A percentile compares a stretch with the other conserved stretches of the same genome.
These are phyloP conservation scores for Fusarium luffae DNA, from an alignment of 2,329 filamentous ascomycete genomes.

Conservation along the genomic window DNA sequence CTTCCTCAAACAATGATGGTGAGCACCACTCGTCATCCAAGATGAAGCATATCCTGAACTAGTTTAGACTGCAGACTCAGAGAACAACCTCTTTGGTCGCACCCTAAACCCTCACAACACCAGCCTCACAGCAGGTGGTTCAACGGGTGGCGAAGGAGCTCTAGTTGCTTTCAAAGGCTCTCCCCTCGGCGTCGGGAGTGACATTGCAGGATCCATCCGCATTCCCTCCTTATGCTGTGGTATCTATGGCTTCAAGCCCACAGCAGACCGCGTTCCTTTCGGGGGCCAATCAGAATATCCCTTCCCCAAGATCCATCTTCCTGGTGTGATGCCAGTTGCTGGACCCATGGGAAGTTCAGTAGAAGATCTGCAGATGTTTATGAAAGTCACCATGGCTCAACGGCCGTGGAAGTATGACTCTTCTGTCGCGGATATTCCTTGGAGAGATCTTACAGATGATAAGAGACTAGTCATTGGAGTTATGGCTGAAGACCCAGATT, in stretches of 20 bases:
- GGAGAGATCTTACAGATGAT: slow-evolving; percentile 51
- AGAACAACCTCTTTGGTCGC: slow-evolving; percentile 51
- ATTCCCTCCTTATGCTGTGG: slow-evolving; percentile 64
- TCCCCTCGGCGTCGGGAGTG: slow-evolving; percentile 40
- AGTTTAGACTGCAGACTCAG: slow-evolving; percentile 49
- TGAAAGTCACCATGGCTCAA: slow-evolving; percentile 54
- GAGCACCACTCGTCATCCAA: fast-evolving
- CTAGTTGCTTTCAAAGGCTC: slow-evolving; percentile 42
- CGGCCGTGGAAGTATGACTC: slow-evolving; percentile 60
- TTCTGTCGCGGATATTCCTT: slow-evolving; percentile 56
- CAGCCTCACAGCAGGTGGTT: slow-evolving; percentile 42
- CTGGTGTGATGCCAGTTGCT: slow-evolving; percentile 51
- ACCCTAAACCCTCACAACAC: slow-evolving; percentile 51
- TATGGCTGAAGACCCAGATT: slow-evolving; percentile 57
- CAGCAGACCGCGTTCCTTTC: slow-evolving; percentile 65
- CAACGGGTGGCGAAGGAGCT: slow-evolving; percentile 43
- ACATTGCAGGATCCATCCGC: slow-evolving; percentile 61
- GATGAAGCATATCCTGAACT: background rate
- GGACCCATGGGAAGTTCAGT: slow-evolving; percentile 57
- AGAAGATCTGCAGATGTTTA: slow-evolving; percentile 43
- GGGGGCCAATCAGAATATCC: slow-evolving; percentile 37
- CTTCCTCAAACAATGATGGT: slow-evolving; percentile 72
- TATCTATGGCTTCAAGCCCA: slow-evolving; percentile 66
- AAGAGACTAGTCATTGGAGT: slow-evolving; percentile 57
- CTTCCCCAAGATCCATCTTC: slow-evolving; percentile 19